phyloP scores from a whole-genome alignment of 768 basidiomycete species.

The Calvatia gigantea region DNA sequence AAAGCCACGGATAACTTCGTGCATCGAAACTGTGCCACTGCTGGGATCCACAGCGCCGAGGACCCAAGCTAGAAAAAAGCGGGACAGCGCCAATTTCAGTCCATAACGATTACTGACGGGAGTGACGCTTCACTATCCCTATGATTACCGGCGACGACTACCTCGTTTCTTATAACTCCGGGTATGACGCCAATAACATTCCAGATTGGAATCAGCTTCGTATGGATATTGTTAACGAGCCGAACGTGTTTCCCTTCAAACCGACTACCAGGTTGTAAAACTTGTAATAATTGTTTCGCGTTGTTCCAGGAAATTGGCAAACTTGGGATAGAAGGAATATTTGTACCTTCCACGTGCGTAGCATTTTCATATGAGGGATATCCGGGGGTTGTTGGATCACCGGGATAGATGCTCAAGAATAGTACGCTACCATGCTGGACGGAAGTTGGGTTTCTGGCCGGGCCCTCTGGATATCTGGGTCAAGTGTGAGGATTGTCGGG shows the following conservation, averaged over 20 bases:
- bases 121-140: constrained; percentile 58
- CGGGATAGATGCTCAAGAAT: constrained; percentile 62
- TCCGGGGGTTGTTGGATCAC: constrained; percentile 85
- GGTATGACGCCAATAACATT: constrained; percentile 83
- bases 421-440: constrained; percentile 88
- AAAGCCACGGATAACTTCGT: constrained; percentile 72
- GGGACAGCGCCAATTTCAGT: background rate
- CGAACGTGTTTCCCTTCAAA: constrained; percentile 34
- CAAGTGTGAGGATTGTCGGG: background rate
- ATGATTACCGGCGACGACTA: constrained; percentile 81
- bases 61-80: constrained; percentile 14
- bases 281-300: constrained; percentile 56
- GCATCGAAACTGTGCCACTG: constrained; percentile 72
- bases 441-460: constrained; percentile 81
- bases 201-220: constrained; percentile 87
- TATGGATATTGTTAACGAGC: constrained; percentile 61
- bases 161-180: constrained; percentile 77
- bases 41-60: constrained; percentile 74
- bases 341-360: constrained; percentile 57
- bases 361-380: constrained; percentile 83
- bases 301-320: constrained; percentile 90
- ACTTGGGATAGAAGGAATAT: constrained; percentile 75
- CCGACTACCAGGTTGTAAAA: constrained; percentile 15
- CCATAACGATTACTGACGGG: background rate
- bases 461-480: constrained; percentile 77